Percentiles rank a stretch among this genome's conserved stretches.
These are phyloP conservation scores for Porogramme epimiltina DNA, from an alignment of 1,284 basidiomycete genomes.

Conservation along the genomic window DNA sequence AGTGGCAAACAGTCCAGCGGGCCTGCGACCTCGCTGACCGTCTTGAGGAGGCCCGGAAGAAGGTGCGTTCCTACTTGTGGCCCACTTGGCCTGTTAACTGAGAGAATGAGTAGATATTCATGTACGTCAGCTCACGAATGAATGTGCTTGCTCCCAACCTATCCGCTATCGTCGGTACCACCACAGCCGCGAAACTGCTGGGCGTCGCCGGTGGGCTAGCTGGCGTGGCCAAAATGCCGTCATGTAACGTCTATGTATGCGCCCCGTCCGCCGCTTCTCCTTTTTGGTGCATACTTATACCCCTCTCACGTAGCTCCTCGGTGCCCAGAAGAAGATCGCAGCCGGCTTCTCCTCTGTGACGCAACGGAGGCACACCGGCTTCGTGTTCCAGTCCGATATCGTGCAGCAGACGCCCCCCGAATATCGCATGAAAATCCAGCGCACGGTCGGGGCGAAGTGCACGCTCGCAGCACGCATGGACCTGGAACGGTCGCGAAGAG, in stretches of 20 bases:
- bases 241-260: constrained; percentile 92
- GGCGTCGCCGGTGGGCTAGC: constrained; percentile 95
- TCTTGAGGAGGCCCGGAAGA: constrained; percentile 86
- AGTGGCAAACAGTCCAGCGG: constrained; percentile 82
- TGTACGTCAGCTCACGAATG: constrained; percentile 99
- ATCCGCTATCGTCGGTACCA: constrained; percentile 96
- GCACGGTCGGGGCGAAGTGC: constrained; percentile 92
- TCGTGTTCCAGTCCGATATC: constrained; percentile 92
- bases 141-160: constrained; percentile 97
- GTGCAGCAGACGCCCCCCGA: constrained; percentile 89
- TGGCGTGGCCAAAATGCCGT: constrained; percentile 91
- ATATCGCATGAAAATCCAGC: constrained; percentile 89
- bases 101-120: constrained; percentile 72
- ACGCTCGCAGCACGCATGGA: constrained; percentile 94
- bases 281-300: background rate
- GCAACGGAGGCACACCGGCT: constrained; percentile 93
- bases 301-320: constrained; percentile 68
- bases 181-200: constrained; percentile 96
- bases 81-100: background rate
- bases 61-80: constrained; percentile 44
- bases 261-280: background rate
- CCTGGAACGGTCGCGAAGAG: constrained; percentile 73
- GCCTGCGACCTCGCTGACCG: constrained; percentile 89
- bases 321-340: constrained; percentile 89
- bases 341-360: constrained; percentile 83